Percentiles rank a stretch among this genome's conserved stretches.
Conservation (phyloP, 176 grass and related monocot species). For the Lolium perenne region DNA sequence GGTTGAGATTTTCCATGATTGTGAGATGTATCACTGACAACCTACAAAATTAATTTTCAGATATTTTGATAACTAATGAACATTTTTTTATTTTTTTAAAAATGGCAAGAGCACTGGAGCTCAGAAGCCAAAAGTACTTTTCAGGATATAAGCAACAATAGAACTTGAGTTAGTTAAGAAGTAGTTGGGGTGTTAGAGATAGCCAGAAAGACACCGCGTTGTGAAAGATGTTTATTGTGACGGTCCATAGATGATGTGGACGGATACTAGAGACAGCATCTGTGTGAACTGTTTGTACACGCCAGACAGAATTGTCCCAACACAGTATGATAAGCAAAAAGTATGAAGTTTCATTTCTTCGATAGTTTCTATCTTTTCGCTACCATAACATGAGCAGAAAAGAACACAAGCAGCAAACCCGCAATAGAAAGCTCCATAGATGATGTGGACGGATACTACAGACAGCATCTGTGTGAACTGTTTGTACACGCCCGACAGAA, state of each 20-base stretch:
- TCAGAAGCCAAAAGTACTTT: too few relatives aligned
- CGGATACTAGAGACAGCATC: not conserved
- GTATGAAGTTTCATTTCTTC: not conserved
- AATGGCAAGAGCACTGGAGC: too few relatives aligned
- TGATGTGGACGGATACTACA: not conserved
- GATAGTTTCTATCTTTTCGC: slow-evolving; percentile 8
- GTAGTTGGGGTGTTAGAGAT: not conserved
- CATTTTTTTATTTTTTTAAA: too few relatives aligned
- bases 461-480: too few relatives aligned
- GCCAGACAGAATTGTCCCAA: not conserved
- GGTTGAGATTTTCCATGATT: too few relatives aligned
- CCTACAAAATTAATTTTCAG: too few relatives aligned
- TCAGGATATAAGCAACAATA: not conserved
- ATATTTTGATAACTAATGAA: too few relatives aligned
- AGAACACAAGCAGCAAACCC: not conserved
- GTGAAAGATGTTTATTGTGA: not conserved
- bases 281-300: not conserved
- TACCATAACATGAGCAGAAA: not conserved
- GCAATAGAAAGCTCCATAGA: not conserved
- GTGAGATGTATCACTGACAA: too few relatives aligned
- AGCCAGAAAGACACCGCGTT: not conserved
- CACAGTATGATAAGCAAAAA: not conserved
- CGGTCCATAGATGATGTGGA: not conserved
- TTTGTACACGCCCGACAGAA: not conserved
- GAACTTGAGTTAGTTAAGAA: not conserved